Base-by-base conservation (phyloP, 495 filamentous ascomycete species). In the Hyaloscypha finlandica region DNA sequence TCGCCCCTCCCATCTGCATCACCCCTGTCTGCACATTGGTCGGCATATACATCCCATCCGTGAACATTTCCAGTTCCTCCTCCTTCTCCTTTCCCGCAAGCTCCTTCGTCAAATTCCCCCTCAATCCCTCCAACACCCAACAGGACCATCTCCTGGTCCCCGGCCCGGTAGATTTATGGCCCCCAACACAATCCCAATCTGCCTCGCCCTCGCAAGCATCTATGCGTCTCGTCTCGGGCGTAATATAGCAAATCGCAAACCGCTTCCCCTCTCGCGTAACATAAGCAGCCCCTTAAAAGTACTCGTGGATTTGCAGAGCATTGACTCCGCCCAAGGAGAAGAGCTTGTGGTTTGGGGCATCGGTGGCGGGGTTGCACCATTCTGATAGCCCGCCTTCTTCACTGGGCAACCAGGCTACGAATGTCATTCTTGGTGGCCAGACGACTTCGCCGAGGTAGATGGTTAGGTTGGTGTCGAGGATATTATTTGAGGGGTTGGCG, bases 391-490 rank as follows among this genome's bases (percentile, higher is more conserved):
- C n/a, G 6, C 59, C 57, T 14, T 48, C n/a, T 16, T 45, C 20
- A 8, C 65, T 42, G 9, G 71, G 71, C 4, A 68, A 52, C 68
- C 68, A 73, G 53, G 68, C 71, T 0, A 70, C 42, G 51, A 68
- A 65, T 33, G 58, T 70, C 68, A 73, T 70, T 20, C 42, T 37
- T 22, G 71, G 71, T 3, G 71, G 71, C 63, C 61, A 70, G 65
- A 73, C 70, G 55, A 70, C 59, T 1, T 70, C 65, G 56, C 68
- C 71, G 4, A 73, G 65, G 42, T 68, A 70, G 48, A 73, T 70
- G 29, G 71, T 68, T n/a, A 33, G 16, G 16, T 37, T 8, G 4
- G 69, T 65, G 59, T 68, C 56, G 51, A 67, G 56, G 39, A 22
- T 31, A 54, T 54, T 22, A 9, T 20, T 57, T 12, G 61, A n/a